Conservation (phyloP, 495 filamentous ascomycete genomes). For the Xylaria palmicola region DNA sequence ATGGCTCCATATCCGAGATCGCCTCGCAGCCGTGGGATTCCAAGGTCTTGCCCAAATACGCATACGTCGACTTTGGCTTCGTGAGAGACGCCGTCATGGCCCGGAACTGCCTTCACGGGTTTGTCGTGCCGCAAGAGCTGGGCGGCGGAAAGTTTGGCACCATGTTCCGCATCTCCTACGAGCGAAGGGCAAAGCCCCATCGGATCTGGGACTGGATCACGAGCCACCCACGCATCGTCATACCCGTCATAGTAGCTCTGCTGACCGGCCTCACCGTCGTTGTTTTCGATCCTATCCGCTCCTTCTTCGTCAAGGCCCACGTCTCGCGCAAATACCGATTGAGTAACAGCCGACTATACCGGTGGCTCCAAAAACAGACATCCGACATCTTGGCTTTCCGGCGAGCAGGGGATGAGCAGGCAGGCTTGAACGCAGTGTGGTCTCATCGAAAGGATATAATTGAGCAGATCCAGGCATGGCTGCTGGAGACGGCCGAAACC, state of each 20-base stretch:
- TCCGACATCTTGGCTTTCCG: constrained; percentile 60
- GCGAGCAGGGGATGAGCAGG: constrained; percentile 58
- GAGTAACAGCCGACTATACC: constrained; percentile 65
- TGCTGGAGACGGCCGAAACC: constrained; percentile 82
- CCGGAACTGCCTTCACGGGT: constrained; percentile 90
- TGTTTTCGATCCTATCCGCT: constrained; percentile 88
- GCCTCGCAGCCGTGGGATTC: constrained; percentile 74
- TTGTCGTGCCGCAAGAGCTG: constrained; percentile 57
- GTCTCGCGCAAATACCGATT: constrained; percentile 75
- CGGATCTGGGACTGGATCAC: constrained; percentile 85
- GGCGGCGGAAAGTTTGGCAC: constrained; percentile 76
- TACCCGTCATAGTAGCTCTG: constrained; percentile 76
- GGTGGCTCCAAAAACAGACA: constrained; percentile 79
- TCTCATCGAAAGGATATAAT: constrained; percentile 82
- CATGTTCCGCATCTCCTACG: constrained; percentile 74
- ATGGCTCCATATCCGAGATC: constrained; percentile 86
- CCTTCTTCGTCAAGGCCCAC: constrained; percentile 86
- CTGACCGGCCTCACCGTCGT: constrained; percentile 83
- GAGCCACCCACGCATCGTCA: constrained; percentile 84
- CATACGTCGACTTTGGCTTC: constrained; percentile 70
- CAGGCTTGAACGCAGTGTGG: constrained; percentile 77
- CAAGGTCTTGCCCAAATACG: constrained; percentile 76
- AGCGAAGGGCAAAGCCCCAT: constrained; percentile 69
- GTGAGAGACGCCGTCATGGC: constrained; percentile 78
- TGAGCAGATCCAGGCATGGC: constrained; percentile 76